A percentile compares a stretch with the other conserved stretches of the same genome.
Conservation (phyloP, 2,329 filamentous ascomycete genomes). For the Diplodia corticola region DNA sequence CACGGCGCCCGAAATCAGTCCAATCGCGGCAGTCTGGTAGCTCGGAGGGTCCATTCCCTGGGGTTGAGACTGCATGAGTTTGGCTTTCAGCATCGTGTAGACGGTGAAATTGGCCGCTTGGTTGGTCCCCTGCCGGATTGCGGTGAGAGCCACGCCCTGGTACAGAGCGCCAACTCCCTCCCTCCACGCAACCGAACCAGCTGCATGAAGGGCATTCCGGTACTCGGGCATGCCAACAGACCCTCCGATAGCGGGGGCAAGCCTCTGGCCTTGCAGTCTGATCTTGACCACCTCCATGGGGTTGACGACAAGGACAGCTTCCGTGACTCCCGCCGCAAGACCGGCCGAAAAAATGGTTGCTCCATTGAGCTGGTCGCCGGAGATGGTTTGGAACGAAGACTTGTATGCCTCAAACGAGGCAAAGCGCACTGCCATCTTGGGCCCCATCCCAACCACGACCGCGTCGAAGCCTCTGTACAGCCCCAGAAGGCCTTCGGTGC, state of each 20-base stretch:
- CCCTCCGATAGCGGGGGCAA: neutral
- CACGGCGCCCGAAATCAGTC: neutral
- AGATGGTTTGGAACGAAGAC: neutral
- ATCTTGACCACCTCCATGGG: conserved; percentile 13
- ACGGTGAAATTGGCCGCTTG: conserved; percentile 12
- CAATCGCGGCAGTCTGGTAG: neutral
- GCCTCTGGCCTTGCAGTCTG: neutral
- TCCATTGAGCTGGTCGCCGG: neutral
- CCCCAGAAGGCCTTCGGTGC: neutral
- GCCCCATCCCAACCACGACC: conserved; percentile 1
- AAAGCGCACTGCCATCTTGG: conserved; percentile 7
- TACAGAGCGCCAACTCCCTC: neutral
- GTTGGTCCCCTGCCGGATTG: neutral
- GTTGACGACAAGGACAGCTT: neutral
- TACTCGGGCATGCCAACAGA: neutral
- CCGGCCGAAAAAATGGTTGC: neutral
- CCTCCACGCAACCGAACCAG: neutral
- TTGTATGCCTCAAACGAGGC: conserved; percentile 8
- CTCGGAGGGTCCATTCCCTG: neutral
- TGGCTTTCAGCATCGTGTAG: neutral
- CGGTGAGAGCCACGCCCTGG: neutral
- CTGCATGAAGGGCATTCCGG: neutral
- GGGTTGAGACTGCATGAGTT: neutral
- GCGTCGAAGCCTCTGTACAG: conserved; percentile 3
- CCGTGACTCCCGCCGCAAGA: neutral